A percentile compares a stretch with the other conserved stretches of the same genome.
Conservation (phyloP, 371 early-diverging fungal genomes). For the Mucor saturninus region DNA sequence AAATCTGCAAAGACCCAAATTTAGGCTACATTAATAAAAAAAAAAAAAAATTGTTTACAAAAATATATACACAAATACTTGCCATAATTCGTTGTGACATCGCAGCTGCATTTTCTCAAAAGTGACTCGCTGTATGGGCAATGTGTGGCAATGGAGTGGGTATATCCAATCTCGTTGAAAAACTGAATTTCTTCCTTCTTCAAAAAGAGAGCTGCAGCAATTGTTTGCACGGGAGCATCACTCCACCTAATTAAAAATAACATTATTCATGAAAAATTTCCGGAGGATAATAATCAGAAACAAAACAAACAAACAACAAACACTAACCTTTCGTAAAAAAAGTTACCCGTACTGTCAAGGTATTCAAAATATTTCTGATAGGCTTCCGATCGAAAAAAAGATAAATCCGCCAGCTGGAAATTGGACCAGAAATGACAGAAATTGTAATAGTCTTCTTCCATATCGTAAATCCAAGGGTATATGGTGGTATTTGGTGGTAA, state of each 20-base stretch:
- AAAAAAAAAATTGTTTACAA: neutral
- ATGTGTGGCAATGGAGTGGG: conserved; percentile 61
- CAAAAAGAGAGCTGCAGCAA: conserved; percentile 88
- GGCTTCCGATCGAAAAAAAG: conserved; percentile 72
- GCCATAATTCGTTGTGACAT: conserved; percentile 34
- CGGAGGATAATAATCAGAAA: neutral
- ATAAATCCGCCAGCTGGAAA: conserved; percentile 72
- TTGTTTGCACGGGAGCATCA: conserved; percentile 67
- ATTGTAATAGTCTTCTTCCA: conserved; percentile 44
- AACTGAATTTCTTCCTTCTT: conserved; percentile 80
- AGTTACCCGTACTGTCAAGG: conserved; percentile 86
- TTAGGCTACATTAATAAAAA: conserved; percentile 3
- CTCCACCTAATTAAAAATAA: conserved; percentile 63
- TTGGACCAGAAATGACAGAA: conserved; percentile 82
- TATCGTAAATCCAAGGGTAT: conserved; percentile 35
- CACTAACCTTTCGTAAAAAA: conserved; percentile 87
- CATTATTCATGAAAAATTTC: neutral
- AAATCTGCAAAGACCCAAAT: conserved; percentile 29
- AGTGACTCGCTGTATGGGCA: conserved; percentile 38
- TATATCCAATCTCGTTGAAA: conserved; percentile 87
- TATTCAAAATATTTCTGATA: conserved; percentile 82
- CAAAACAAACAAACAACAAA: neutral
- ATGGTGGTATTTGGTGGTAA: conserved; percentile 29
- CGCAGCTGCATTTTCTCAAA: conserved; percentile 39
- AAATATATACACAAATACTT: conserved; percentile 5